Percentiles rank a stretch among this genome's conserved stretches.
Evolutionary conservation across 371 early-diverging fungal genomes (phyloP).

Genomic region (Funneliformis caledonium): DNA sequence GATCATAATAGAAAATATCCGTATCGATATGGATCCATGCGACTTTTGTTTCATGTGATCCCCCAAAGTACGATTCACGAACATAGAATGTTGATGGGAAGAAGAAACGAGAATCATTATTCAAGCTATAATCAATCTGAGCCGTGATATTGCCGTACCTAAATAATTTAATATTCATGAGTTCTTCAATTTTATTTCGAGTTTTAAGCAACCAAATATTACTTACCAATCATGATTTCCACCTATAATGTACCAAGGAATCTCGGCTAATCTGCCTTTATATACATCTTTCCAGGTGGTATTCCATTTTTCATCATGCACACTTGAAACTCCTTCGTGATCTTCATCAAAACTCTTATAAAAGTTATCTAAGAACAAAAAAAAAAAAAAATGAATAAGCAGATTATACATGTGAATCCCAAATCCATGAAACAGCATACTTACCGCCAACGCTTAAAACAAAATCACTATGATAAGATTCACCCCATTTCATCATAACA

Average conservation of each 20-base stretch:
- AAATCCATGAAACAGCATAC: neutral
- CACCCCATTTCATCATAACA: neutral
- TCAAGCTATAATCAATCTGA: slow-evolving; percentile 13
- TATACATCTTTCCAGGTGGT: slow-evolving; percentile 27
- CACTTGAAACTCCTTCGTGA: slow-evolving; percentile 12
- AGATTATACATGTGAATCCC: neutral
- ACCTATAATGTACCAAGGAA: slow-evolving; percentile 23
- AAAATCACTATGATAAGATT: slow-evolving; percentile 9
- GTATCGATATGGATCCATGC: slow-evolving; percentile 39
- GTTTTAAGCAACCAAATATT: neutral
- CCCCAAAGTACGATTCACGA: slow-evolving; percentile 19
- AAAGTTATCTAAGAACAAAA: slow-evolving; percentile 19
- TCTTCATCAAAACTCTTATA: slow-evolving; percentile 1
- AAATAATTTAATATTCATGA: neutral
- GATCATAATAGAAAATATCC: neutral
- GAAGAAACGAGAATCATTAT: slow-evolving; percentile 1
- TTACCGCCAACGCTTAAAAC: slow-evolving; percentile 20
- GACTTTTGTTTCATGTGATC: slow-evolving; percentile 1
- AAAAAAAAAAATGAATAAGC: neutral
- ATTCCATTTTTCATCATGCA: slow-evolving; percentile 26
- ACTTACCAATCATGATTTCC: slow-evolving; percentile 40
- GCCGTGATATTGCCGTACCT: slow-evolving; percentile 27
- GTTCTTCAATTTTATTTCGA: too few species aligned
- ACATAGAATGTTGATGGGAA: slow-evolving; percentile 1
- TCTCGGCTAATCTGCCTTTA: neutral